These are phyloP conservation scores for Talaromyces amestolkiae DNA, from an alignment of 2,329 filamentous ascomycete genomes.

Conservation along the genomic window DNA sequence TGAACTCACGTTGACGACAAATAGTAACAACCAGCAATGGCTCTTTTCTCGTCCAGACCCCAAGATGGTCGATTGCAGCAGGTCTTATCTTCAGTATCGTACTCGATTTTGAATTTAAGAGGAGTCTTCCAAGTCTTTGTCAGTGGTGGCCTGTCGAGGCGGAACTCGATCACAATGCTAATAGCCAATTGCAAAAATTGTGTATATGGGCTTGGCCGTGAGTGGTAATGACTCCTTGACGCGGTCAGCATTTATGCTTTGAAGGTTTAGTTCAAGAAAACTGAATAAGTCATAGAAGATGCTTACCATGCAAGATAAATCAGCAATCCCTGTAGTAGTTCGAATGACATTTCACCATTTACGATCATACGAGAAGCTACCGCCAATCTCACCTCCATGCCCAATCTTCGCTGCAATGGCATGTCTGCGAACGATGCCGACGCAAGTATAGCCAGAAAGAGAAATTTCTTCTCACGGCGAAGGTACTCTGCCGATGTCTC, in stretches of 20 bases:
- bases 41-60: slow-evolving; percentile 44
- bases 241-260: not conserved
- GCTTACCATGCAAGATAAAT: slow-evolving; percentile 37
- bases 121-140: slow-evolving; percentile 31
- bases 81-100: slow-evolving; percentile 15
- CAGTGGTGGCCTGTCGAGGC: slow-evolving; percentile 27
- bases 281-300: not conserved
- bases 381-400: slow-evolving; percentile 22
- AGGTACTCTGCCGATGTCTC: slow-evolving; percentile 24
- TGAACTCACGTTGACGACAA: slow-evolving; percentile 40
- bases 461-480: slow-evolving; percentile 32
- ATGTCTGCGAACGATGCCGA: slow-evolving; percentile 35
- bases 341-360: slow-evolving; percentile 35
- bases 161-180: slow-evolving; percentile 36
- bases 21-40: slow-evolving; percentile 46
- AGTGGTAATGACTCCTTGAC: slow-evolving; percentile 34
- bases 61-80: slow-evolving; percentile 20
- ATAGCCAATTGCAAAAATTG: slow-evolving; percentile 40
- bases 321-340: slow-evolving; percentile 41
- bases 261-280: no score
- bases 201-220: slow-evolving; percentile 31
- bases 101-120: slow-evolving; percentile 28
- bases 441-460: slow-evolving; percentile 36
- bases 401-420: slow-evolving; percentile 34
- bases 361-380: slow-evolving; percentile 34